A percentile compares a stretch with the other conserved stretches of the same genome.
These are phyloP conservation scores for Clonostachys rosea DNA, from an alignment of 2,329 filamentous ascomycete genomes.

Conservation along the genomic window DNA sequence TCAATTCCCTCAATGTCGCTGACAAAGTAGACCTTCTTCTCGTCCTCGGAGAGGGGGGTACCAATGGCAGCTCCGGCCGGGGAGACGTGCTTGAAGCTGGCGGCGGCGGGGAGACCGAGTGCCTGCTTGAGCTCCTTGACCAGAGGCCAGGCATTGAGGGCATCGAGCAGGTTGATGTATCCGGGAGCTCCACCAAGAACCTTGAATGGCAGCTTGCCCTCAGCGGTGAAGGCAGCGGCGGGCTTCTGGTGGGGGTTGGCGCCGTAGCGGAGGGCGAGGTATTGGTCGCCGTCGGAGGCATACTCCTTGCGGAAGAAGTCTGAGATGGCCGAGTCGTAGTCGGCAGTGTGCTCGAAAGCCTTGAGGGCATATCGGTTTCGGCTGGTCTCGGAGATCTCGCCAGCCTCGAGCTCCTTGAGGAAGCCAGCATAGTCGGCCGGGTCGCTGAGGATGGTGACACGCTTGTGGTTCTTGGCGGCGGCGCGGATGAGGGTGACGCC, in stretches of 20 bases:
- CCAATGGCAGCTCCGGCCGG: slow-evolving; percentile 94
- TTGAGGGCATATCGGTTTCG: slow-evolving; percentile 91
- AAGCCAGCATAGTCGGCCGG: slow-evolving; percentile 92
- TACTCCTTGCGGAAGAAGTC: slow-evolving; percentile 98
- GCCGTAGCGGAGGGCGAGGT: slow-evolving; percentile 85
- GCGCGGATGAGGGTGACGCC: slow-evolving; percentile 95
- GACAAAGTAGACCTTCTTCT: slow-evolving; percentile 98
- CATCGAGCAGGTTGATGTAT: slow-evolving; percentile 96
- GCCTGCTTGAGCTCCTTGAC: slow-evolving; percentile 94
- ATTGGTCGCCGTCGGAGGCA: slow-evolving; percentile 76
- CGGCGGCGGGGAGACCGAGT: slow-evolving; percentile 82
- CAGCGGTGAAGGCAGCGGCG: slow-evolving; percentile 74
- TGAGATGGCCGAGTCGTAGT: slow-evolving; percentile 92
- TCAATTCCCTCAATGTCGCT: slow-evolving; percentile 90
- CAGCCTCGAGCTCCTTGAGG: slow-evolving; percentile 81
- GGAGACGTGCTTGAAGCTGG: slow-evolving; percentile 98
- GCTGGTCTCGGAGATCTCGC: slow-evolving; percentile 80
- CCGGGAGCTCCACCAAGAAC: slow-evolving; percentile 85
- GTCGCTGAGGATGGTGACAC: slow-evolving; percentile 94
- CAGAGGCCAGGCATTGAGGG: slow-evolving; percentile 92
- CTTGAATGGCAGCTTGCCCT: slow-evolving; percentile 84
- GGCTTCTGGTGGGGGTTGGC: slow-evolving; percentile 99
- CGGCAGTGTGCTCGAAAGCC: slow-evolving; percentile 96
- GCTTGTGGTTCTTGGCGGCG: slow-evolving; percentile 94
- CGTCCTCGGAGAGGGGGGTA: slow-evolving; percentile 76